Evolutionary conservation across 768 basidiomycete species (phyloP).

Genomic region (Chalciporus sphaerocephalus): DNA sequence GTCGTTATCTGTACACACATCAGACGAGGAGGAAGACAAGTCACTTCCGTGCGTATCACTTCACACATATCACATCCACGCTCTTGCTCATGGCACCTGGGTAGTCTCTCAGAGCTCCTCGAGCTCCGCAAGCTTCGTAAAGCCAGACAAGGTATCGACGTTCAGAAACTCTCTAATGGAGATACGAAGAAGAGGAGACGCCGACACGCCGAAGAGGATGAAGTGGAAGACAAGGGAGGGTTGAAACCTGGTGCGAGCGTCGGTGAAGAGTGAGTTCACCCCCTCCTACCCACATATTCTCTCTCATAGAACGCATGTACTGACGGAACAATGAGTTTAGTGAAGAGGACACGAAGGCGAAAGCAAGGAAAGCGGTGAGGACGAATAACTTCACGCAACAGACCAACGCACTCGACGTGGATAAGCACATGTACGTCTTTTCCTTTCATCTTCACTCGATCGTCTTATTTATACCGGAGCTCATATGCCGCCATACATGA

Average conservation of each 20-base stretch:
- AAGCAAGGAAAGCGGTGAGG: conserved; percentile 69
- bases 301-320: not conserved
- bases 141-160: conserved; percentile 78
- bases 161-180: conserved; percentile 77
- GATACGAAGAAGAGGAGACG: conserved; percentile 72
- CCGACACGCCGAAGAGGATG: conserved; percentile 38
- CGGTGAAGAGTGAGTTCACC: conserved; percentile 48
- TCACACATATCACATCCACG: not conserved
- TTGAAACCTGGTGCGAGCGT: conserved; percentile 48
- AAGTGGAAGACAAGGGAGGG: conserved; percentile 49
- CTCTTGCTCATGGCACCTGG: not conserved
- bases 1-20: conserved; percentile 14
- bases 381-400: conserved; percentile 96
- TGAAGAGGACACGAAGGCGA: conserved; percentile 63
- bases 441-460: not conserved
- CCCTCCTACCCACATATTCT: not conserved
- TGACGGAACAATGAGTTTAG: conserved; percentile 28
- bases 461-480: too few species aligned
- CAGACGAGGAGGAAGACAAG: conserved; percentile 36
- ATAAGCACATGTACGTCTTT: conserved; percentile 90
- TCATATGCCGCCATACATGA: conserved; percentile 48
- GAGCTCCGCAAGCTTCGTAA: conserved; percentile 76
- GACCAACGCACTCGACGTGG: conserved; percentile 92
- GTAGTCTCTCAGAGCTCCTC: conserved; percentile 76
- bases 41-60: conserved; percentile 47